Conservation (phyloP, 768 basidiomycete genomes). For the Pulveroboletus sp. region DNA sequence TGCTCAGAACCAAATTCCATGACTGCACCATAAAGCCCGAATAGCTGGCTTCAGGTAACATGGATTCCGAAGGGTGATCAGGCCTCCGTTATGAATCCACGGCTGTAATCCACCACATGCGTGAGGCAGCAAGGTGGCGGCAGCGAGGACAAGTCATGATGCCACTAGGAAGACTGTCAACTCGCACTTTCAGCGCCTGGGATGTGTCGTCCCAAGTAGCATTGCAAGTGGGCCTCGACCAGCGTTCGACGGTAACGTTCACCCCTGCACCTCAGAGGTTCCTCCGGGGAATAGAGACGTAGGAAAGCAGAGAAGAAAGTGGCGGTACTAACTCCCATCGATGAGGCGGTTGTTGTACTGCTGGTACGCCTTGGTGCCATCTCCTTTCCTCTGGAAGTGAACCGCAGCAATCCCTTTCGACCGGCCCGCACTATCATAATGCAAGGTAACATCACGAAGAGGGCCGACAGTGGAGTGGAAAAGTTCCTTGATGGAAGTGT, state of each 20-base stretch:
- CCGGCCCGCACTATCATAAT: slow-evolving; percentile 79
- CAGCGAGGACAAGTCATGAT: slow-evolving; percentile 29
- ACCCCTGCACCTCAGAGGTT: slow-evolving; percentile 15
- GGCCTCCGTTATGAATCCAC: slow-evolving; percentile 20
- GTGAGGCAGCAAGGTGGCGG: slow-evolving; percentile 10
- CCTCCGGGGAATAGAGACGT: slow-evolving; percentile 21
- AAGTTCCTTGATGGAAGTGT: slow-evolving; percentile 63
- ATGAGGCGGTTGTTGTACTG: slow-evolving; percentile 98
- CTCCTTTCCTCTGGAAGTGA: slow-evolving; percentile 79
- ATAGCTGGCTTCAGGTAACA: slow-evolving; percentile 23
- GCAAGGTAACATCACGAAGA: slow-evolving; percentile 75
- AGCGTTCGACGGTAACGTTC: slow-evolving; percentile 19
- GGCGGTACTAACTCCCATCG: slow-evolving; percentile 99
- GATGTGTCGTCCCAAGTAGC: slow-evolving; percentile 22
- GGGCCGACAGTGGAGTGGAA: slow-evolving; percentile 89
- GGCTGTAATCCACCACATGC: slow-evolving; percentile 24
- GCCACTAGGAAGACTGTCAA: slow-evolving; percentile 27
- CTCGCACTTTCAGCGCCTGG: slow-evolving; percentile 28
- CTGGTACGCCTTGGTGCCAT: slow-evolving; percentile 86
- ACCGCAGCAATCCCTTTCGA: slow-evolving; percentile 91
- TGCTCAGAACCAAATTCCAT: slow-evolving; percentile 29
- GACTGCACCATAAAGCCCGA: slow-evolving; percentile 28
- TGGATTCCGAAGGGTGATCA: slow-evolving; percentile 28
- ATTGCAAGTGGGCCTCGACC: slow-evolving; percentile 19
- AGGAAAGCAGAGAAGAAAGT: slow-evolving; percentile 37